Evolutionary conservation across 2,329 filamentous ascomycete species (phyloP), one percentile per base, ranked within the genome.

Genomic region (Xylaria multiplex): DNA sequence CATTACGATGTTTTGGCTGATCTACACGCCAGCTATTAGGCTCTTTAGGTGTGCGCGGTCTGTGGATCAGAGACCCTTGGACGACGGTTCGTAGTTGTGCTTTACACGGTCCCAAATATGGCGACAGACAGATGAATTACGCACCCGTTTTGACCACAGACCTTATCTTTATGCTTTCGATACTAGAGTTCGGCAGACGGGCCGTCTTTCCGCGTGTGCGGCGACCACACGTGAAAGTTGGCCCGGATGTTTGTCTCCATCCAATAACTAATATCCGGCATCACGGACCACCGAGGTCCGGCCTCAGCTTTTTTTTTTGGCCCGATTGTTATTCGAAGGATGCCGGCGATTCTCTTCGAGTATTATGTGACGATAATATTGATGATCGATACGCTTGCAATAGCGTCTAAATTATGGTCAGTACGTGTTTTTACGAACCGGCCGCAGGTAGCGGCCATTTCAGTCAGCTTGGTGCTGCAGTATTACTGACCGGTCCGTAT

Each of bases 221-320:
- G 27, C 57, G 64, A 42, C 56, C 55, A 52, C 42, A 52, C 50
- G 48, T 43, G 24, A 64, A 56, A 52, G 57, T 13, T 27, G 35
- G 37, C 30, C 60, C 66, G 46, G 63, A 42, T 48, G 24, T 53
- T 52, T 14, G 53, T 58, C 61, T 67, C 64, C 66, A 62, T 64
- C 43, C 50, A 64, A 59, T 46, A 64, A 46, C 60, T 45, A 43
- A 60, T 67, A 67, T 37, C 52, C 67, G 64, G 61, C 58, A 64
- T 69, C 58, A 59, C 67, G 67, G 67, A 69, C 64, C 57, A 67
- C 67, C 64, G 67, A 42, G 48, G n/a, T 56, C 55, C 67, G 64
- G 61, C 40, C 52, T 64, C 57, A 56, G 40, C 52, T 49, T 50
- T 62, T 50, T 50, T 50, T 43, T 62, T 37, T 13, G 43, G 65